Evolutionary conservation across 2,329 filamentous ascomycete species (phyloP), one percentile per base, ranked within the genome.

Genomic region (Cladophialophora exuberans): DNA sequence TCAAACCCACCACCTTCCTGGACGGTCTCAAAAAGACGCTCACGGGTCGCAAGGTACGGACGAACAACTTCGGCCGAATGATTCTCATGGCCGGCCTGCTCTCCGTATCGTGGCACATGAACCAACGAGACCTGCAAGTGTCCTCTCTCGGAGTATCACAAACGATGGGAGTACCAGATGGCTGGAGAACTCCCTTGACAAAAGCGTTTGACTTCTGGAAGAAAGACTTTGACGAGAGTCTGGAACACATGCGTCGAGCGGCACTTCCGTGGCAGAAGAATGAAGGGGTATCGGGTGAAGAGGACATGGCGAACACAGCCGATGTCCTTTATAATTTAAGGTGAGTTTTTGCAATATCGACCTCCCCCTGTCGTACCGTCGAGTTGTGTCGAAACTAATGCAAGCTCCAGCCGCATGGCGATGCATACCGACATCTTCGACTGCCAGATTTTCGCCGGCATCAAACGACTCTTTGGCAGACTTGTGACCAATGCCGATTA

Each of bases 81-180:
- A 90, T 96, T 38, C 79, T 99, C 43, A 97, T 97, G 91, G 88
- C 93, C 0, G 93, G 93, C 0, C 76, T 99, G 26, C 78, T 97
- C 23, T 97, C 90, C 62, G 90, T 97, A 22, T 93, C 89, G 67
- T 97, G 91, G 90, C 93, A 99, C 70, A 93, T 97, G 88, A 94
- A 96, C 69, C 92, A 94, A 96, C 84, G 93, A 67, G 94, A 97
- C 69, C 81, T 97, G 7, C 92, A 97, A 73, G 87, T 96, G 56
- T 93, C 87, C 69, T 90, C 91, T 1, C 80, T 97, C 0, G 91
- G 88, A 6, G 55, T 59, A 3, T 56, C 58, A 22, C 89, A 91
- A n/a, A 83, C 85, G 0, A 85, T 87, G 64, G 86, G 89, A 0
- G 90, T 88, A 2, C 85, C 91, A 17, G 90, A 95, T 67, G 93